These are phyloP conservation scores for Atkinsonella texensis DNA, from an alignment of 2,329 filamentous ascomycete genomes.

Conservation along the genomic window DNA sequence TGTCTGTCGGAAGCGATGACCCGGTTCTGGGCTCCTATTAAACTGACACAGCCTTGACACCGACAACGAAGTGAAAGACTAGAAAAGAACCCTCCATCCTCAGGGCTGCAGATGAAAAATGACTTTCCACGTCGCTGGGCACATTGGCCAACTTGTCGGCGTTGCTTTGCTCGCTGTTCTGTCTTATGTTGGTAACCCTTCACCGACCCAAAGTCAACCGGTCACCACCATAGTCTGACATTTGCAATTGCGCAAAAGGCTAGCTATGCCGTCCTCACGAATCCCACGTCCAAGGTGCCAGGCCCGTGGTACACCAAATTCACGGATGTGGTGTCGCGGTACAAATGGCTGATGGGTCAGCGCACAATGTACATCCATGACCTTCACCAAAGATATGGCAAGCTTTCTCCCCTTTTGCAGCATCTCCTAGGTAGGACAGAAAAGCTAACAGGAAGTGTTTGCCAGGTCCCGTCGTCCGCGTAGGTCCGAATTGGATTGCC, in stretches of 20 bases:
- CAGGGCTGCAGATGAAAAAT: not conserved
- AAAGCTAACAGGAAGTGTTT: not conserved
- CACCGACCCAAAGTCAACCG: not conserved
- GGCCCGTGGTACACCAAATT: constrained; percentile 16
- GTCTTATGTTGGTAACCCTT: constrained; percentile 1
- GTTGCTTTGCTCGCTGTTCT: not conserved
- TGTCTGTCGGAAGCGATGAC: no score
- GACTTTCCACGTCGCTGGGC: not conserved
- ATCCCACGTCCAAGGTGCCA: constrained; percentile 10
- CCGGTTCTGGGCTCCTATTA: no score
- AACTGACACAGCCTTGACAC: no score
- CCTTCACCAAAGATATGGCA: constrained; percentile 15
- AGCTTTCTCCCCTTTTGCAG: not conserved
- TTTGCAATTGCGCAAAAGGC: not conserved
- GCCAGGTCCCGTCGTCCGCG: constrained; percentile 15
- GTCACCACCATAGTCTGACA: not conserved
- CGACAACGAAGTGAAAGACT: no score
- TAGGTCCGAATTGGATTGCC: constrained; percentile 13
- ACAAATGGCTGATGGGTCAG: constrained; percentile 10
- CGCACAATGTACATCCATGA: constrained; percentile 11
- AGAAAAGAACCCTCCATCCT: not conserved
- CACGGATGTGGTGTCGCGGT: constrained; percentile 9
- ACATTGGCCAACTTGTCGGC: not conserved
- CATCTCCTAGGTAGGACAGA: not conserved
- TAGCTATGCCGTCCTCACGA: not conserved